A percentile compares a stretch with the other conserved stretches of the same genome.
Conservation (phyloP, 331 rosid genomes). For the Prunus yedoensis region DNA sequence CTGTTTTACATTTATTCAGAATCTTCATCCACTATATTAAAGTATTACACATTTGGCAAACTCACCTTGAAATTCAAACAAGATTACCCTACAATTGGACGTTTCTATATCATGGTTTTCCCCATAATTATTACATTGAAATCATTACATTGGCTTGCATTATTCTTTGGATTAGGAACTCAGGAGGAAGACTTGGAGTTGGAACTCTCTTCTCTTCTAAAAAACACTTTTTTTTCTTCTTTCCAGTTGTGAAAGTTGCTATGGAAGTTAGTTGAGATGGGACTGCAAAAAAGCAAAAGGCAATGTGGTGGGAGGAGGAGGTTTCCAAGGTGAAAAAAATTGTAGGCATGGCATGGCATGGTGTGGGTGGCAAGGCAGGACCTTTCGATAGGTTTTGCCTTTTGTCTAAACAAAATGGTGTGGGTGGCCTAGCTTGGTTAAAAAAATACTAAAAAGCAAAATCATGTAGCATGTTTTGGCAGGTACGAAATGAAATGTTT, state of each 20-base stretch:
- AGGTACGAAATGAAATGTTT: constrained; percentile 31
- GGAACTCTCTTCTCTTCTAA: background rate
- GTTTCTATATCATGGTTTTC: constrained; percentile 15
- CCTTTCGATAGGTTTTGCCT: background rate
- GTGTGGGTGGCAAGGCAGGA: background rate
- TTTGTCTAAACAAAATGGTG: constrained; percentile 13
- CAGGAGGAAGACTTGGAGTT: background rate
- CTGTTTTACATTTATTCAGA: background rate
- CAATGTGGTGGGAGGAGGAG: constrained; percentile 15
- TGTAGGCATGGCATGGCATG: background rate
- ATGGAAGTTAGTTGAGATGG: constrained; percentile 35
- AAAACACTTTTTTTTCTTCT: background rate
- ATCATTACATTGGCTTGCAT: constrained; percentile 25
- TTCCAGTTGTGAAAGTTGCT: constrained; percentile 22
- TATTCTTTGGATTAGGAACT: constrained; percentile 17
- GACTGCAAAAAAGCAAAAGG: constrained; percentile 26
- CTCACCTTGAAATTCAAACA: background rate
- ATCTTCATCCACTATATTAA: constrained; percentile 3
- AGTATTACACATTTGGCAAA: background rate
- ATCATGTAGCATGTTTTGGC: constrained; percentile 19
- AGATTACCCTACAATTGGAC: constrained; percentile 20
- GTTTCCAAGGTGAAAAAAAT: constrained; percentile 28
- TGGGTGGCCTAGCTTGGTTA: constrained; percentile 19
- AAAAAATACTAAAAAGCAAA: constrained; percentile 6
- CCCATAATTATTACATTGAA: constrained; percentile 28